Base-by-base conservation (phyloP, 306 rosid genomes). In the Castanea mollissima region DNA sequence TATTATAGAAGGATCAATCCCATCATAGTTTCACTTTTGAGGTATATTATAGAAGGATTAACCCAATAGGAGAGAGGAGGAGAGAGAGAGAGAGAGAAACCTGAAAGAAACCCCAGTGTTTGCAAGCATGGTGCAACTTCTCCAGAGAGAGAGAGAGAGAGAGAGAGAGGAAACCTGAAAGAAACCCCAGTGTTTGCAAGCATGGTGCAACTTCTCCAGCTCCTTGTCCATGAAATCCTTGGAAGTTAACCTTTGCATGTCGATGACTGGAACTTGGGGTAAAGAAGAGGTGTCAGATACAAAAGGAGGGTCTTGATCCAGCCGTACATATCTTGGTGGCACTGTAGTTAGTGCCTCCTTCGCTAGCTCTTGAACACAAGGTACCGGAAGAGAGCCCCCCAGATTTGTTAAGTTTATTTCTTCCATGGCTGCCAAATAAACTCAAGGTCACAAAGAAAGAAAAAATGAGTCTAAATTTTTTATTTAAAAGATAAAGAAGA, bases 81-180 rank as follows among this genome's bases (percentile, higher is more conserved):
- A 55, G 1, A 18, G 6, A 55, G 20, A 11, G 20, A 11, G 14
- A 49, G 4, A 3, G 14, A 49, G 4, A 3, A 4, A 49, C 90
- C 87, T 86, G 90, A 16, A 86, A 88, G 81, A 88, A 89, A 41
- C 92, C 90, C 92, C 92, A 86, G 4, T 86, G 76, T 84, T 78
- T 80, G 83, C 90, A 86, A 14, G 92, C 88, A 80, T 49, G 1
- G 71, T 86, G 76, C 6, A 88, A 31, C 34, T 74, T 84, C 63
- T 82, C 69, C 38, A 89, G 35, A n/a, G 23, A 23, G 23, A 55
- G 8, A 18, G 25, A 55, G 1, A 18, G 6, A 55, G 20, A 11
- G 20, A 11, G 14, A 49, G 4, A 3, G 14, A 49, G 4, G n/a
- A 3, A 4, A 49, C 90, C 87, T 86, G 90, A 16, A 86, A 88